Percentiles rank a stretch among this genome's conserved stretches.
Evolutionary conservation across 2,329 filamentous ascomycete species (phyloP).

Genomic region (Geosmithia flava): DNA sequence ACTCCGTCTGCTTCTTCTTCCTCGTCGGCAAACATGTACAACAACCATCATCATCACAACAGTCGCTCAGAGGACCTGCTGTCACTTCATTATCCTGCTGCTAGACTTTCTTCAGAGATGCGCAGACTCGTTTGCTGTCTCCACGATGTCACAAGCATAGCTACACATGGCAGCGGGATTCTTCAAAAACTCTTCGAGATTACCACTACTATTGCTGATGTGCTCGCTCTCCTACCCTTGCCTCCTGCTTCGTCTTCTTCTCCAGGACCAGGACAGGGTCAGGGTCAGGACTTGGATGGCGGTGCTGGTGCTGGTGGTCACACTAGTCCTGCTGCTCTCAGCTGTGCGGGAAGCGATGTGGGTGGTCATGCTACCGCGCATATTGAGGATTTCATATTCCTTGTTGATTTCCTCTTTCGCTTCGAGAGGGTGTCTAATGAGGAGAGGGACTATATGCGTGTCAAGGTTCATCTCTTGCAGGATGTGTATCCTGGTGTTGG

Average conservation of each 20-base stretch:
- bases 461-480: conserved; percentile 22
- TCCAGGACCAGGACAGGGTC: conserved; percentile 12
- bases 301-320: too few species aligned
- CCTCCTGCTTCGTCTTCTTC: background rate
- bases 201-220: conserved; percentile 45
- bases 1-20: conserved; percentile 8
- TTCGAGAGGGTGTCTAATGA: conserved; percentile 33
- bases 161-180: conserved; percentile 42
- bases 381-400: conserved; percentile 40
- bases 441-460: conserved; percentile 25
- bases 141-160: conserved; percentile 28
- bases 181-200: conserved; percentile 49
- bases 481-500: conserved; percentile 11
- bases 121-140: conserved; percentile 21
- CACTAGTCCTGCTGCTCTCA: too few species aligned
- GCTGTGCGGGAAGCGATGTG: too few species aligned
- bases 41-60: conserved; percentile 17
- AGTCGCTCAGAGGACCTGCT: conserved; percentile 6
- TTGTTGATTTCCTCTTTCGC: conserved; percentile 35
- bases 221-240: conserved; percentile 34
- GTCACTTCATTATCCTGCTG: conserved; percentile 24
- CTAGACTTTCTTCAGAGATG: conserved; percentile 23
- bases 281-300: conserved; percentile 24
- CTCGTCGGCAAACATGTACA: too few species aligned
- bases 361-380: conserved; percentile 20